phyloP scores from a whole-genome alignment of 2,329 filamentous ascomycete species.

The Pyricularia grisea region DNA sequence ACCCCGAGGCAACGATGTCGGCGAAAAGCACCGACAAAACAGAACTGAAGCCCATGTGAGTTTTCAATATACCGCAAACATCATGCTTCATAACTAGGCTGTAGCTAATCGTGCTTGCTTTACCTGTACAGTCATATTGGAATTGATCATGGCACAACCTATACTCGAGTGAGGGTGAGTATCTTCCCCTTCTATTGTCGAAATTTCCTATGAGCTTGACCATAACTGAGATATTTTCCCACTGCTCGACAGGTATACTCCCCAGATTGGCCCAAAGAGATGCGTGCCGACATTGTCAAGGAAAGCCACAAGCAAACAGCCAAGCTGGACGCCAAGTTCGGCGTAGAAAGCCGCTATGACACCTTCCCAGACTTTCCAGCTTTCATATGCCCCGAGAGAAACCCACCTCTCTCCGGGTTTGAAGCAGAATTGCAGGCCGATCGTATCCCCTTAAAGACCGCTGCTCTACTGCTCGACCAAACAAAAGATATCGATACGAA shows the following conservation, averaged over 20 bases:
- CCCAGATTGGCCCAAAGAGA: background rate
- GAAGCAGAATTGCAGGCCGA: background rate
- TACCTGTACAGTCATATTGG: background rate
- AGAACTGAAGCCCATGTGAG: background rate
- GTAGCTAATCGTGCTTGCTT: background rate
- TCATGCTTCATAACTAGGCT: background rate
- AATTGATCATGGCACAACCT: constrained; percentile 2
- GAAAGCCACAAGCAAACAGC: background rate
- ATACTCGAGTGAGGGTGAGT: background rate
- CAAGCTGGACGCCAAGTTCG: background rate
- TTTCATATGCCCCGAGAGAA: background rate
- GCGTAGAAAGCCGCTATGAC: background rate
- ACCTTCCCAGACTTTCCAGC: background rate
- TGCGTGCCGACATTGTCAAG: background rate
- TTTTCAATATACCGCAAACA: background rate
- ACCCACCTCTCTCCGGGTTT: background rate
- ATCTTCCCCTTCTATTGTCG: background rate
- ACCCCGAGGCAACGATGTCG: background rate
- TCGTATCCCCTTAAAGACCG: background rate
- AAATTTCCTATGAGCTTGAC: no score
- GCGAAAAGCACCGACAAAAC: no score
- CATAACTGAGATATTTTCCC: background rate
- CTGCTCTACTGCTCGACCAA: background rate
- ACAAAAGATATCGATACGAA: background rate
- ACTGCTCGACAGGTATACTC: background rate